A percentile compares a stretch with the other conserved stretches of the same genome.
These are phyloP conservation scores for Dactylella cylindrospora DNA, from an alignment of 2,329 filamentous ascomycete genomes.

Conservation along the genomic window DNA sequence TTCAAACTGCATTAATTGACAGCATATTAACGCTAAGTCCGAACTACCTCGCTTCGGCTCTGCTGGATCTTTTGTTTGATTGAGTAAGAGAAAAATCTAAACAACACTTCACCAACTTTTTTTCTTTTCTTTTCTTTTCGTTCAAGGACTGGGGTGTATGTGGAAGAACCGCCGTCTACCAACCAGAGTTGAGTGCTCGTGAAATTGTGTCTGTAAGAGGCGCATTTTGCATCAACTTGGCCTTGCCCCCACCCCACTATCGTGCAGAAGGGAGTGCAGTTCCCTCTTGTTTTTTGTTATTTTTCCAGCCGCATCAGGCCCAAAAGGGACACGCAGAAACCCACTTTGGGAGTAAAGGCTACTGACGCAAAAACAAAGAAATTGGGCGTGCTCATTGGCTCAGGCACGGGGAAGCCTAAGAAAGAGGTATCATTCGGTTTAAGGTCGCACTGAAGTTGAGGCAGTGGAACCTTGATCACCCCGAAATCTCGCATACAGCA, in stretches of 20 bases:
- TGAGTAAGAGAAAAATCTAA: not conserved
- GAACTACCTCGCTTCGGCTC: too few relatives aligned
- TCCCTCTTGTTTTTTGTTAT: not conserved
- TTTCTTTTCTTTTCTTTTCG: slow-evolving; percentile 12
- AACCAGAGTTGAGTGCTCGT: too few relatives aligned
- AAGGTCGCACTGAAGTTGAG: slow-evolving; percentile 33
- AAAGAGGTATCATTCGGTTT: slow-evolving; percentile 5
- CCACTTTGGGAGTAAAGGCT: slow-evolving; percentile 19
- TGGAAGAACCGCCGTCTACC: too few relatives aligned
- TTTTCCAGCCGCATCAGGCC: slow-evolving; percentile 40
- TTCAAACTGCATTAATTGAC: too few relatives aligned
- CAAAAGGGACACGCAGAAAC: slow-evolving; percentile 24
- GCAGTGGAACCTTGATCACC: slow-evolving; percentile 42
- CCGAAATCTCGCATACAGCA: slow-evolving; percentile 43
- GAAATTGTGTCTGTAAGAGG: too few relatives aligned
- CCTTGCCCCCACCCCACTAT: slow-evolving; percentile 35
- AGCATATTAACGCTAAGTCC: too few relatives aligned
- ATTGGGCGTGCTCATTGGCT: slow-evolving; percentile 30
- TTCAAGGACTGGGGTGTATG: too few relatives aligned
- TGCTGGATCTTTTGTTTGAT: too few relatives aligned
- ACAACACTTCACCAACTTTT: slow-evolving; percentile 1
- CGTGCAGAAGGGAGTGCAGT: too few relatives aligned
- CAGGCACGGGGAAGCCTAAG: too few relatives aligned
- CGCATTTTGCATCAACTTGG: slow-evolving; percentile 32
- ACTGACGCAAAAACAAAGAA: slow-evolving; percentile 23